Percentiles rank a stretch among this genome's conserved stretches.
Evolutionary conservation across 2,329 filamentous ascomycete genomes (phyloP).

Genomic region (Arthrobotrys entomopaga): DNA sequence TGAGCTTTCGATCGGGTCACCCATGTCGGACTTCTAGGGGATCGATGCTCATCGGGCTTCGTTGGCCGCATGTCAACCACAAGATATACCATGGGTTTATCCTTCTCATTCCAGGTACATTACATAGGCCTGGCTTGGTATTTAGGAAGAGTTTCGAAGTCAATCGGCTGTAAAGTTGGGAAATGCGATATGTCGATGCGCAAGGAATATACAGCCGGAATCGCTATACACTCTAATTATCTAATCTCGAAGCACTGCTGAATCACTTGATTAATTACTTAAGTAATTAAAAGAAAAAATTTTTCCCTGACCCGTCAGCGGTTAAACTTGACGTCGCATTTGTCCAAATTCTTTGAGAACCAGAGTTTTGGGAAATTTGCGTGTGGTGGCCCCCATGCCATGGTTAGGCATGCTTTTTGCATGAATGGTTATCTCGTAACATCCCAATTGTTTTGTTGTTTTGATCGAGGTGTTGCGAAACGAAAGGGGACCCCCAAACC

Average conservation of each 20-base stretch:
- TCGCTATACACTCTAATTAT: too few relatives aligned
- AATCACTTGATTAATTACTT: neutral
- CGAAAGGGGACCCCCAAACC: conserved; percentile 2
- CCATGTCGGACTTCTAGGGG: neutral
- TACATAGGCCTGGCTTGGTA: too few relatives aligned
- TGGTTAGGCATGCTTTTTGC: neutral
- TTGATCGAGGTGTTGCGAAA: conserved; percentile 1
- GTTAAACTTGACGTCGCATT: conserved; percentile 3
- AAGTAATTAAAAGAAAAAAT: conserved; percentile 5
- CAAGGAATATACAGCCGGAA: neutral
- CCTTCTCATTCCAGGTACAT: too few relatives aligned
- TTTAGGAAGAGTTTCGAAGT: neutral
- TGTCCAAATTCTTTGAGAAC: conserved; percentile 1
- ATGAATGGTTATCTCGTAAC: too few relatives aligned
- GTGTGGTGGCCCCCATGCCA: neutral
- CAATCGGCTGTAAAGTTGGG: conserved; percentile 2
- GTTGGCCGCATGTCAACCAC: too few relatives aligned
- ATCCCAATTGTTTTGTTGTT: too few relatives aligned
- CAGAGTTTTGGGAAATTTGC: conserved; percentile 1
- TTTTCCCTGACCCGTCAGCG: neutral
- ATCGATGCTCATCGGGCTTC: too few relatives aligned
- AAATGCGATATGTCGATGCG: neutral
- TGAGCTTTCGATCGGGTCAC: neutral
- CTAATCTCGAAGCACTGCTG: too few relatives aligned
- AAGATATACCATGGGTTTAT: too few relatives aligned